Evolutionary conservation across 2,329 filamentous ascomycete genomes (phyloP).

Genomic region (Hymenotorrendiella dingleyae): DNA sequence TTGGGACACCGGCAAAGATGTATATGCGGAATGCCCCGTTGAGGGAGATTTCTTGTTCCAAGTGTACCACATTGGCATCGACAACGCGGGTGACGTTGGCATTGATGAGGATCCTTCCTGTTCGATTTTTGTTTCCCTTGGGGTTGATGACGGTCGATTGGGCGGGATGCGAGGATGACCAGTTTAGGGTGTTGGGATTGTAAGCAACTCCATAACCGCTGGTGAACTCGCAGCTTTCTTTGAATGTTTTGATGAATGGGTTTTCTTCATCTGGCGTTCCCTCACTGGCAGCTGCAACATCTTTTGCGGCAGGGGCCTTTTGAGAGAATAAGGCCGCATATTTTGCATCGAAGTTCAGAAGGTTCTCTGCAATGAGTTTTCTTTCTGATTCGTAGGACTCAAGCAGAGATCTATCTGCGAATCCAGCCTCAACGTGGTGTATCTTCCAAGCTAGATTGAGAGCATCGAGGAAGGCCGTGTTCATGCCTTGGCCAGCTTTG

Average conservation of each 20-base stretch:
- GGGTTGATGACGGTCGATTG: constrained; percentile 65
- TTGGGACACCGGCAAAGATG: constrained; percentile 70
- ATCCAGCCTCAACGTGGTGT: constrained; percentile 79
- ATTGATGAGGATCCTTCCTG: constrained; percentile 71
- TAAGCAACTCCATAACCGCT: constrained; percentile 89
- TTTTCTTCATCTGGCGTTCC: constrained; percentile 51
- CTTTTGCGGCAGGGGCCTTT: constrained; percentile 63
- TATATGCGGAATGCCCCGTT: constrained; percentile 87
- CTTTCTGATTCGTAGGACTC: constrained; percentile 84
- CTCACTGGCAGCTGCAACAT: constrained; percentile 61
- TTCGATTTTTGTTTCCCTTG: constrained; percentile 56
- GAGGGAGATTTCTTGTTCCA: constrained; percentile 83
- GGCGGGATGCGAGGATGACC: constrained; percentile 67
- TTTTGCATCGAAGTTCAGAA: constrained; percentile 80
- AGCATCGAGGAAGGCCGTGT: constrained; percentile 73
- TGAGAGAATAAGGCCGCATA: constrained; percentile 89
- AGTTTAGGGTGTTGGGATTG: constrained; percentile 76
- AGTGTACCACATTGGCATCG: constrained; percentile 82
- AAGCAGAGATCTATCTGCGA: constrained; percentile 68
- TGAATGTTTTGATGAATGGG: constrained; percentile 84
- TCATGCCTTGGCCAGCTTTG: constrained; percentile 76
- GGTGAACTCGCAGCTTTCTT: constrained; percentile 86
- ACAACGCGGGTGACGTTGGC: constrained; percentile 79
- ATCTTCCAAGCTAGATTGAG: constrained; percentile 96
- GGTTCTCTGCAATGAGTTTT: constrained; percentile 74